Conservation (phyloP, 768 basidiomycete genomes). For the Collybiopsis confluens region DNA sequence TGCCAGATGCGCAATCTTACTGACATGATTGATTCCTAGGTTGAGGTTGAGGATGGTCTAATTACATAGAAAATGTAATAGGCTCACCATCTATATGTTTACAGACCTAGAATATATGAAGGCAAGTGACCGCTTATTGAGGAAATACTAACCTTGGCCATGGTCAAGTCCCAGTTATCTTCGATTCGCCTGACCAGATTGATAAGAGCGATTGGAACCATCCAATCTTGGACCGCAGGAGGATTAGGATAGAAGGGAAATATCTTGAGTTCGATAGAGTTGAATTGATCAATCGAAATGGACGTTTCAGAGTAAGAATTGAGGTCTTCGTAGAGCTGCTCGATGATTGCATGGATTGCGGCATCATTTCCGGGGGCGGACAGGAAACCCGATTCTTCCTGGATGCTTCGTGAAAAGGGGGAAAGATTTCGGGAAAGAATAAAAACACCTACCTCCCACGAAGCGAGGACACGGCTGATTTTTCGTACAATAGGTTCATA, state of each 20-base stretch:
- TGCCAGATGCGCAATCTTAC: conserved; percentile 86
- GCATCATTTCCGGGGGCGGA: conserved; percentile 67
- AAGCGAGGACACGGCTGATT: conserved; percentile 81
- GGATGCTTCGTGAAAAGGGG: conserved; percentile 3
- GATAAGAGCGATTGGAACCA: conserved; percentile 88
- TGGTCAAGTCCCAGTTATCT: conserved; percentile 95
- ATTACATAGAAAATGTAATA: too few relatives aligned
- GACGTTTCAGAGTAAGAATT: conserved; percentile 97
- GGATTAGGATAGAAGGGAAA: conserved; percentile 98
- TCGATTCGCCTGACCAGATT: conserved; percentile 77
- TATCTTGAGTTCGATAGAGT: conserved; percentile 92
- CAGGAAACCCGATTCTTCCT: conserved; percentile 89
- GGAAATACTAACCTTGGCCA: conserved; percentile 61
- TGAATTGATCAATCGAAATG: conserved; percentile 86
- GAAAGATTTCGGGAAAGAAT: background rate
- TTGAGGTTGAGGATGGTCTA: background rate
- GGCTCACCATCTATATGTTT: conserved; percentile 71
- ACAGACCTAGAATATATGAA: conserved; percentile 48
- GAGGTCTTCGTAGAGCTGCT: conserved; percentile 95
- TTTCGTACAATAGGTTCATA: conserved; percentile 97
- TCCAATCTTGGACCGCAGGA: conserved; percentile 86
- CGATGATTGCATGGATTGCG: conserved; percentile 77
- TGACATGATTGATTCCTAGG: conserved; percentile 69
- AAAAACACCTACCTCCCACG: conserved; percentile 74
- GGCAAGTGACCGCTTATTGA: background rate